Evolutionary conservation across 352 stramenopile genomes (phyloP), one percentile per base, ranked within the genome.

Genomic region (Globisporangium uncinulatum): DNA sequence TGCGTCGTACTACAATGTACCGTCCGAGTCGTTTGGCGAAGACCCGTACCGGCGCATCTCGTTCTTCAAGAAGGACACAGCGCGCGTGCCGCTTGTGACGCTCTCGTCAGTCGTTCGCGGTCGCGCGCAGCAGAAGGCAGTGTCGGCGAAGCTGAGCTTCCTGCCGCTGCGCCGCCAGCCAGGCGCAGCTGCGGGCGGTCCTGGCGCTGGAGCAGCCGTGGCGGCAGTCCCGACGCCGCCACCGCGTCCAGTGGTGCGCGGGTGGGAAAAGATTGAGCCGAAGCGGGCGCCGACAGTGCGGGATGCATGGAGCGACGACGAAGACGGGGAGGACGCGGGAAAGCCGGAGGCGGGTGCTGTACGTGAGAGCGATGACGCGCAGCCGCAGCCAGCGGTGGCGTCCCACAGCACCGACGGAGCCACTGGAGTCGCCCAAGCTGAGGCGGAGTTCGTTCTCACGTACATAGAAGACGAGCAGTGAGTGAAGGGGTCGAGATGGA

Each of bases 231-330:
- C 50, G 2, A 59, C 61, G 20, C 43, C 69, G 37, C 61, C 59
- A 1, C 71, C 59, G 36, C 63, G 59, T 4, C 60, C 67, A 14
- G 57, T 69, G 36, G 44, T 56, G 5, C 74, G 83, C 34, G 83
- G 83, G 6, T 93, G 83, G 83, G 83, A 93, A 51, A 83, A 75
- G 52, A 88, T 91, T 19, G 65, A 76, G 34, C 72, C 69, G 55
- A 69, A 65, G 11, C 69, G 68, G 24, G 54, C 62, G 9, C 71
- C 73, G 6, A 65, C 77, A 54, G 55, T 89, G 37, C 66, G 61
- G 3, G 83, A 93, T 60, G 81, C 83, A 0, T 93, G 83, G 83
- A 93, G 83, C 63, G 80, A 93, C 37, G 83, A 91, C 17, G 82
- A 90, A 41, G 58, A 57, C 29, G 41, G 61, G n/a, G 56, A 55